phyloP scores from a whole-genome alignment of 1,284 basidiomycete genomes.

The Somion occarium region DNA sequence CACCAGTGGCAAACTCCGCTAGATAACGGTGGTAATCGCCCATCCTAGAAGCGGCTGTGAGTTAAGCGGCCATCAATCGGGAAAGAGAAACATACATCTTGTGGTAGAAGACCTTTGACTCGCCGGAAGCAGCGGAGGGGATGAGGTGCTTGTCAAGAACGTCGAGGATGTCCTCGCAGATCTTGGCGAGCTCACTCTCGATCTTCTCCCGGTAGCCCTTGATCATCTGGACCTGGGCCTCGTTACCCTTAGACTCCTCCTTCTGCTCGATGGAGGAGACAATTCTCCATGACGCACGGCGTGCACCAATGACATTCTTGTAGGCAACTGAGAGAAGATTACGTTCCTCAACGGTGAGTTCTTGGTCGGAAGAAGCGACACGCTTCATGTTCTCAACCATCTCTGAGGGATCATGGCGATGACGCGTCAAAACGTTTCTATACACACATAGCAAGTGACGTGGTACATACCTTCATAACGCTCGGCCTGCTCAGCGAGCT shows the following conservation, averaged over 20 bases:
- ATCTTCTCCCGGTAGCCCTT: conserved; percentile 99
- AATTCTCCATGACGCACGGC: conserved; percentile 98
- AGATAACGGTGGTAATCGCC: conserved; percentile 99
- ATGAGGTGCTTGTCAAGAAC: conserved; percentile 99
- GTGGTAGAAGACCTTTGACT: conserved; percentile 99
- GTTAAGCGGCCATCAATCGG: background rate
- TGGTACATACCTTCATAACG: conserved; percentile 87
- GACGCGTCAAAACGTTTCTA: conserved; percentile 11
- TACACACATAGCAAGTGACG: conserved; percentile 9
- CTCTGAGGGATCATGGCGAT: conserved; percentile 47
- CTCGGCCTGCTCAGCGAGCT: conserved; percentile 99
- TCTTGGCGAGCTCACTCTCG: conserved; percentile 96
- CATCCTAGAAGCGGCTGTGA: conserved; percentile 64
- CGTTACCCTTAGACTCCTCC: conserved; percentile 99
- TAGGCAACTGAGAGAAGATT: conserved; percentile 98
- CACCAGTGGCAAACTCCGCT: conserved; percentile 98
- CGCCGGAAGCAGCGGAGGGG: conserved; percentile 95
- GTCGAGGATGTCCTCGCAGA: conserved; percentile 99
- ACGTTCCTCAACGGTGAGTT: conserved; percentile 98
- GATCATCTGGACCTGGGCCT: conserved; percentile 97
- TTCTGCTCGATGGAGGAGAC: conserved; percentile 99
- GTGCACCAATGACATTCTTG: conserved; percentile 99
- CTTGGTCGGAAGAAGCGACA: conserved; percentile 94
- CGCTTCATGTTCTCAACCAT: conserved; percentile 99
- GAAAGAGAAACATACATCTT: conserved; percentile 77